Conservation (phyloP, 345 rosid genomes). For the Brassica incana region DNA sequence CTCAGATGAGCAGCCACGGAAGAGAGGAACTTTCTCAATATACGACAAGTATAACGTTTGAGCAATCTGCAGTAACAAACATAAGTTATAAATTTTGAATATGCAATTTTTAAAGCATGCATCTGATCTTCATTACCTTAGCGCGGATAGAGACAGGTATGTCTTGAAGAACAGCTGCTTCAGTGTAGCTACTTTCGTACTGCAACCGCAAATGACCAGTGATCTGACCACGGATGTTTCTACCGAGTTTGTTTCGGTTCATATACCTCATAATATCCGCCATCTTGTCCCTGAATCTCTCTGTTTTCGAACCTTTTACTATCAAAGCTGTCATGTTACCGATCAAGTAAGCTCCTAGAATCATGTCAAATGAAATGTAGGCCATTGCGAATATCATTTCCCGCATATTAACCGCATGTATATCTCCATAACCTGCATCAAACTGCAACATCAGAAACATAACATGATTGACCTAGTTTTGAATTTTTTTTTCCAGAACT, state of each 20-base stretch:
- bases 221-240: slow-evolving; percentile 57
- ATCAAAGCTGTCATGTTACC: slow-evolving; percentile 95
- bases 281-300: slow-evolving; percentile 75
- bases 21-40: slow-evolving; percentile 64
- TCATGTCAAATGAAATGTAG: slow-evolving; percentile 84
- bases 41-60: slow-evolving; percentile 73
- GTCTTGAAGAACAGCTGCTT: slow-evolving; percentile 74
- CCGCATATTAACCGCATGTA: slow-evolving; percentile 82
- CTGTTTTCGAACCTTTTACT: slow-evolving; percentile 89
- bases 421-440: slow-evolving; percentile 79
- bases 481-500: background rate
- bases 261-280: slow-evolving; percentile 65
- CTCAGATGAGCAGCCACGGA: slow-evolving; percentile 68
- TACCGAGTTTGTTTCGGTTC: slow-evolving; percentile 67
- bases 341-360: slow-evolving; percentile 82
- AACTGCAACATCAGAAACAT: background rate
- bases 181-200: slow-evolving; percentile 56
- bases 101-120: background rate
- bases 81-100: background rate
- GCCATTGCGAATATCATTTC: slow-evolving; percentile 88
- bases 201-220: slow-evolving; percentile 64
- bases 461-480: background rate
- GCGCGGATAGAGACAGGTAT: slow-evolving; percentile 71
- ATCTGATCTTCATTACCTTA: slow-evolving; percentile 47
- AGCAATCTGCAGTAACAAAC: slow-evolving; percentile 53